phyloP scores from a whole-genome alignment of 129 eudicot species.

The Flaveria linearis region DNA sequence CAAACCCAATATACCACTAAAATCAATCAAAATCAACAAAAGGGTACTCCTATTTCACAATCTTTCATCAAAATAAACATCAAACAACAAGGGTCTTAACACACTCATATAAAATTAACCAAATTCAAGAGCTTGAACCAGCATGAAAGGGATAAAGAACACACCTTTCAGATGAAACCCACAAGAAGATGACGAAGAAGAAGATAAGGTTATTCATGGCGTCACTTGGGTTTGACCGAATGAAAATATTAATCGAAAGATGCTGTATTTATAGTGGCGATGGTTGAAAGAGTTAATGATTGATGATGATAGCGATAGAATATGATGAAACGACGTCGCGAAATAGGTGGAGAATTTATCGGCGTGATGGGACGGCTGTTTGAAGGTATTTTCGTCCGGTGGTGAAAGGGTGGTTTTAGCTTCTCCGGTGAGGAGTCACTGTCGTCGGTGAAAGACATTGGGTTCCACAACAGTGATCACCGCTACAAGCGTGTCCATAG shows the following conservation, averaged over 20 bases:
- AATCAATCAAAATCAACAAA: no score
- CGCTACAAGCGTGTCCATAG: background rate
- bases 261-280: conserved; percentile 25
- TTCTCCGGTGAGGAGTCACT: conserved; percentile 26
- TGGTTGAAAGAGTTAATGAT: conserved; percentile 6
- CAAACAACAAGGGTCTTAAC: background rate
- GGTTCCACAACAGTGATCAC: background rate
- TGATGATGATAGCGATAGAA: background rate
- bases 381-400: conserved; percentile 27
- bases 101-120: conserved; percentile 1
- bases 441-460: conserved; percentile 23
- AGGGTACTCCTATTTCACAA: no score
- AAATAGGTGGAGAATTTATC: conserved; percentile 10
- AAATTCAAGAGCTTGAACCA: background rate
- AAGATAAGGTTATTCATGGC: conserved; percentile 36
- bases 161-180: conserved; percentile 39
- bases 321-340: conserved; percentile 25
- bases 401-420: conserved; percentile 19
- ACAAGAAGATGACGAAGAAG: conserved; percentile 25
- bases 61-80: background rate
- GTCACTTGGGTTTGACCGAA: conserved; percentile 15
- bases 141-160: background rate
- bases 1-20: no score
- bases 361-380: conserved; percentile 23
- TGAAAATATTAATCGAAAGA: background rate